phyloP scores from a whole-genome alignment of 805 yeast genomes.

The Yarrowia sp. region DNA sequence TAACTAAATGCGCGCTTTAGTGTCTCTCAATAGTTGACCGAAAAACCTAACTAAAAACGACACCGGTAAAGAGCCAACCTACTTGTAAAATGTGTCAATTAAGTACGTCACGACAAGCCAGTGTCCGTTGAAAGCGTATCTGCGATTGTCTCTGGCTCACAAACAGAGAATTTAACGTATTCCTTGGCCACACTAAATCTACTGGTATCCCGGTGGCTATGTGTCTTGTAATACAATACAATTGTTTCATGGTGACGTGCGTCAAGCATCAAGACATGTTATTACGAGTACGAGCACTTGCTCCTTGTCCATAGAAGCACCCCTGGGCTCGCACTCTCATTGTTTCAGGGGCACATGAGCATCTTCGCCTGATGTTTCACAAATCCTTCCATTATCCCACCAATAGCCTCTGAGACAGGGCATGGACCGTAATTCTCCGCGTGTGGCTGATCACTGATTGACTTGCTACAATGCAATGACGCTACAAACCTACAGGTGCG shows the following conservation, averaged over 20 bases:
- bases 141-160: not conserved
- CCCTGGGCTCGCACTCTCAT: not conserved
- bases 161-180: too few species aligned
- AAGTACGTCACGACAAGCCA: not conserved
- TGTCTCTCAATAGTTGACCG: too few species aligned
- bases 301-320: not conserved
- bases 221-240: not conserved
- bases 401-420: slow-evolving; percentile 10
- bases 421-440: not conserved
- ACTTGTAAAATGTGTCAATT: too few species aligned
- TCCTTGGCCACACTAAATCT: not conserved
- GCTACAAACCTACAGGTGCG: not conserved
- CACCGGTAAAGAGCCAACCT: too few species aligned
- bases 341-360: slow-evolving; percentile 18
- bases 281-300: too few species aligned
- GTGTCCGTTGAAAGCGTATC: not conserved
- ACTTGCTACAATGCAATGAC: not conserved
- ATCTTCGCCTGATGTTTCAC: slow-evolving; percentile 7
- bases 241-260: slow-evolving; percentile 6
- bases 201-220: not conserved
- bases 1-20: too few species aligned
- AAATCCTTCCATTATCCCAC: not conserved
- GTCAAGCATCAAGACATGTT: not conserved
- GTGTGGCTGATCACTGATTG: slow-evolving; percentile 6
- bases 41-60: too few species aligned